Base-by-base conservation (phyloP, 176 grass and related monocot species). In the Saccharum officinarum region DNA sequence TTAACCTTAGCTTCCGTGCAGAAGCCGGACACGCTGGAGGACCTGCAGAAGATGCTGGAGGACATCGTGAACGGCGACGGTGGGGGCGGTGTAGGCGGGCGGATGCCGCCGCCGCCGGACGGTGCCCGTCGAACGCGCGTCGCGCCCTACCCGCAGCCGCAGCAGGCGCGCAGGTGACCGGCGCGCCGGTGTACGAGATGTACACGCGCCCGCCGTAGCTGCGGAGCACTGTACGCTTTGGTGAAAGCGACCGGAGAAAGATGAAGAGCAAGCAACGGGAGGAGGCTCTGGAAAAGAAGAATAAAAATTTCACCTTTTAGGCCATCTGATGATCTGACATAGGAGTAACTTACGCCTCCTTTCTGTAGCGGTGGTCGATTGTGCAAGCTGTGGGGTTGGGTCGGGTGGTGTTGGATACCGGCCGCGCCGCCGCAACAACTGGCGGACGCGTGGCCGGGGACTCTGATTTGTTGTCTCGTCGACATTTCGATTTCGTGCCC, bases 11-110 rank as follows among this genome's bases (percentile, higher is more conserved):
- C 2, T 68, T 25, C 62, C 67, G 46, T 86, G 71, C 86, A 99
- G 97, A 97, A 94, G 71, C 92, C 92, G 61, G 92, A 99, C 72
- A 97, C 86, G 60, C 71, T 92, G 45, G 97, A 99, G 41, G 97
- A 99, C 66, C 87, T 99, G 54, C 94, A 98, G 93, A 93, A 92
- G 89, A 98, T 98, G 96, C 92, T 96, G 67, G 84, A 77, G 59
- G 92, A 96, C 76, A 94, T 96, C 25, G 84, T 96, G 10, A 81
- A 82, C 44, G 88, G 87, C 66, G 91, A 85, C 63, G 63, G 23
- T 81, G 77, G 75, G 16, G 55, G 71, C 2, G 69, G 79, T 36
- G 71, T 31, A 9, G 78, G 89, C 10, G 83, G 89, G 4, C 76
- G 89, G 31, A 50, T 50, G 71, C 89, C 89, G 83, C 88, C 92